A percentile compares a stretch with the other conserved stretches of the same genome.
These are phyloP conservation scores for Pythium pectinolyticum DNA, from an alignment of 352 stramenopile genomes.

Conservation along the genomic window DNA sequence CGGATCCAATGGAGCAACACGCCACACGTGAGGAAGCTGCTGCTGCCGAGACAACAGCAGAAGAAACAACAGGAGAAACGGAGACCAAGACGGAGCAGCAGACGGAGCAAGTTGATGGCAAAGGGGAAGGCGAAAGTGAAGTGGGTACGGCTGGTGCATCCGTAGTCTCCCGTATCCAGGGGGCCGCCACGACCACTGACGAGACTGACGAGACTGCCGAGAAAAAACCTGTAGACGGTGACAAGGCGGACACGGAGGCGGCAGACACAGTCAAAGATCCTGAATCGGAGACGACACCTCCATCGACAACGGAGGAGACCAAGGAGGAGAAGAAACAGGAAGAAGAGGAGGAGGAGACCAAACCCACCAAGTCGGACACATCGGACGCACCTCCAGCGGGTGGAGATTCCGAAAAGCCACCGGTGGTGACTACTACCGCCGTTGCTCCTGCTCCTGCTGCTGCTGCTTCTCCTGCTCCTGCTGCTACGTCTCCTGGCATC, in stretches of 20 bases:
- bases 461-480: not conserved
- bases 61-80: too few species aligned
- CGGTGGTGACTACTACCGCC: too few species aligned
- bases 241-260: too few species aligned
- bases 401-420: not conserved
- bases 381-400: not conserved
- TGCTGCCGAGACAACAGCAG: not conserved
- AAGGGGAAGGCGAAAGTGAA: not conserved
- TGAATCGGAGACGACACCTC: too few species aligned
- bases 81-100: too few species aligned
- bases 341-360: not conserved
- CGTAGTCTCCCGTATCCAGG: too few species aligned
- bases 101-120: not conserved
- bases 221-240: too few species aligned
- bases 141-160: not conserved
- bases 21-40: not conserved
- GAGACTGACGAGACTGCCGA: too few species aligned
- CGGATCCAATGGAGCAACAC: not conserved
- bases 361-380: not conserved
- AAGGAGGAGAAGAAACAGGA: not conserved
- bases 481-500: not conserved
- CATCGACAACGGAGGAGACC: not conserved
- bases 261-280: too few species aligned
- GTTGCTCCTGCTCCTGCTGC: too few species aligned
- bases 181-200: too few species aligned